These are phyloP conservation scores for Theileria equi DNA, from an alignment of 169 alveolate species.

Conservation along the genomic window DNA sequence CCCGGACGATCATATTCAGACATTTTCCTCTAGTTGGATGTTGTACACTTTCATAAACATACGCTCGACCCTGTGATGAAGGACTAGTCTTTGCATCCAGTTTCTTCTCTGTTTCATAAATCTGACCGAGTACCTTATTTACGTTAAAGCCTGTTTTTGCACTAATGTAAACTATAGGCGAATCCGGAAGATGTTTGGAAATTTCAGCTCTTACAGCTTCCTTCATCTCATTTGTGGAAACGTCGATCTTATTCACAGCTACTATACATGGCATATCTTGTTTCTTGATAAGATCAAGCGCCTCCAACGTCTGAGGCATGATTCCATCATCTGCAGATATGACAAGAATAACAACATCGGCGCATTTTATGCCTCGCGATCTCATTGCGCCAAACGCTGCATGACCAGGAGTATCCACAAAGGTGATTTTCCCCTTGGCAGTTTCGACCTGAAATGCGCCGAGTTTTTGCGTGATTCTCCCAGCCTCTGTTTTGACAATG, in stretches of 20 bases:
- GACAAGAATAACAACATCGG: conserved; percentile 91
- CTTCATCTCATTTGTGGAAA: conserved; percentile 63
- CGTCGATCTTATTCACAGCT: conserved; percentile 89
- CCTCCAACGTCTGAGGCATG: conserved; percentile 91
- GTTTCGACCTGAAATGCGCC: conserved; percentile 88
- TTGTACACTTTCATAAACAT: conserved; percentile 67
- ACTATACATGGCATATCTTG: conserved; percentile 78
- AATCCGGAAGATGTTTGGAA: conserved; percentile 28
- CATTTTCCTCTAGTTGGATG: conserved; percentile 65
- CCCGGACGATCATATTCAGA: conserved; percentile 62
- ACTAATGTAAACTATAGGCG: conserved; percentile 83
- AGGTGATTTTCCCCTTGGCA: conserved; percentile 76
- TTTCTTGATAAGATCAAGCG: conserved; percentile 75
- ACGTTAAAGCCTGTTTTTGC: conserved; percentile 80
- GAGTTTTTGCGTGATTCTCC: conserved; percentile 91
- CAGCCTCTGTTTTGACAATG: conserved; percentile 81
- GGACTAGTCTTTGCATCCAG: conserved; percentile 69
- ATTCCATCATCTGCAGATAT: conserved; percentile 93
- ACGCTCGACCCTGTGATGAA: conserved; percentile 62
- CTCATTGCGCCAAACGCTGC: conserved; percentile 90
- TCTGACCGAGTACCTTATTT: conserved; percentile 71
- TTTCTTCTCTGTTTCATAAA: conserved; percentile 69
- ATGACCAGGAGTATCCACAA: conserved; percentile 96
- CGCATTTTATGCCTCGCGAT: conserved; percentile 88
- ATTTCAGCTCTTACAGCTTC: conserved; percentile 14